Evolutionary conservation across 1,284 basidiomycete genomes (phyloP).

Genomic region (Ganoderma lucidum): DNA sequence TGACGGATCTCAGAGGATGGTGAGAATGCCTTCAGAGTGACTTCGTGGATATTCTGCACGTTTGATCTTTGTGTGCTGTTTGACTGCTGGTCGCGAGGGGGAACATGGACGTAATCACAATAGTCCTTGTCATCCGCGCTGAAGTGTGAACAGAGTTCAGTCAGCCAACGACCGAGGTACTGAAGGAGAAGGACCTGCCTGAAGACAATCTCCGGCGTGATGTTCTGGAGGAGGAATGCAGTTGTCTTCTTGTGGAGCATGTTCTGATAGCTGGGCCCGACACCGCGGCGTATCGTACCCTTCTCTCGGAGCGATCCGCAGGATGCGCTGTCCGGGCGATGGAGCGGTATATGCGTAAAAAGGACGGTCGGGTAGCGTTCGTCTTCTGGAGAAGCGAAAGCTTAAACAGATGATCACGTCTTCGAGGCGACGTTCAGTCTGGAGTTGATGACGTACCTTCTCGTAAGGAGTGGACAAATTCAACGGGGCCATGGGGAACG

Average conservation of each 20-base stretch:
- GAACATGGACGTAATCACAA: constrained; percentile 71
- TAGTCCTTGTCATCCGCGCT: constrained; percentile 93
- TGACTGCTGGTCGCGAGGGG: constrained; percentile 46
- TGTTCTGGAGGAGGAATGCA: constrained; percentile 68
- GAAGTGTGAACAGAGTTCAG: constrained; percentile 14
- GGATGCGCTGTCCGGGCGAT: constrained; percentile 69
- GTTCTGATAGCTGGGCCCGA: constrained; percentile 86
- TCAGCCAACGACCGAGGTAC: not conserved
- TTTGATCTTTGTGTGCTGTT: not conserved
- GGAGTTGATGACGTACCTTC: constrained; percentile 48
- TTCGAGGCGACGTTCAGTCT: not conserved
- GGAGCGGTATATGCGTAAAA: constrained; percentile 85
- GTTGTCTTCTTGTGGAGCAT: constrained; percentile 78
- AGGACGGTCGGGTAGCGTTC: constrained; percentile 57
- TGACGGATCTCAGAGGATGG: constrained; percentile 78
- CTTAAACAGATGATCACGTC: not conserved
- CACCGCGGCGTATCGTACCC: constrained; percentile 76
- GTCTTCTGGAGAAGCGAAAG: constrained; percentile 27
- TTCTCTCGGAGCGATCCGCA: constrained; percentile 83
- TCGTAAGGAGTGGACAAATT: constrained; percentile 72
- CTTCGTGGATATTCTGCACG: constrained; percentile 48
- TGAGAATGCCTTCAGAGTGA: constrained; percentile 88
- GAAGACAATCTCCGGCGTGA: constrained; percentile 75
- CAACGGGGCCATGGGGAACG: constrained; percentile 66
- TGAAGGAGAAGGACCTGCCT: constrained; percentile 55